Evolutionary conservation across 768 basidiomycete genomes (phyloP).

Genomic region (Hortiboletus flavorubellus): DNA sequence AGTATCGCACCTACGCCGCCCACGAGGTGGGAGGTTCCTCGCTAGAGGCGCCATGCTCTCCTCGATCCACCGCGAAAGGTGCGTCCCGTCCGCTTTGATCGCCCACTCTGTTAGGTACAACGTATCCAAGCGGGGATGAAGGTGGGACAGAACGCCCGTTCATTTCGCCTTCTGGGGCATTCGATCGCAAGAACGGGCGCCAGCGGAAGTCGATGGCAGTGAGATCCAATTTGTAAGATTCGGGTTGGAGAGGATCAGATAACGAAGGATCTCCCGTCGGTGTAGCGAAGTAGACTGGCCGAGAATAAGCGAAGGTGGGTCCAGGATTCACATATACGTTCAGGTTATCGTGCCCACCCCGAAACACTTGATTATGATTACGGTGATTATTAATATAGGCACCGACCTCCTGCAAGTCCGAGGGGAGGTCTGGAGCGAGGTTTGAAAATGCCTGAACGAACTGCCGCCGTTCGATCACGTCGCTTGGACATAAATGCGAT

Average conservation of each 20-base stretch:
- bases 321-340: constrained; percentile 48
- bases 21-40: constrained; percentile 9
- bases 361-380: background rate
- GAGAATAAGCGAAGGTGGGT: constrained; percentile 34
- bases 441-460: constrained; percentile 2
- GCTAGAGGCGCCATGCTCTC: constrained; percentile 5
- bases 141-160: background rate
- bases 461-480: constrained; percentile 6
- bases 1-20: background rate
- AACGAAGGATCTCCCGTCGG: constrained; percentile 46
- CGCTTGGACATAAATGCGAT: constrained; percentile 18
- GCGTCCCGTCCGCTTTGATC: constrained; percentile 18
- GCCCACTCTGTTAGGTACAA: constrained; percentile 4
- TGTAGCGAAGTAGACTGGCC: constrained; percentile 48
- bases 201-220: constrained; percentile 52
- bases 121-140: background rate
- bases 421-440: constrained; percentile 10
- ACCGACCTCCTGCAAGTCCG: constrained; percentile 12
- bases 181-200: constrained; percentile 44
- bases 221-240: constrained; percentile 38
- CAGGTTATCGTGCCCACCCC: background rate
- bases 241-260: constrained; percentile 37
- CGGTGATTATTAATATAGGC: background rate
- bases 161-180: constrained; percentile 7
- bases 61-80: constrained; percentile 11